Conservation (phyloP, 805 yeast species). For the Candida boidinii region DNA sequence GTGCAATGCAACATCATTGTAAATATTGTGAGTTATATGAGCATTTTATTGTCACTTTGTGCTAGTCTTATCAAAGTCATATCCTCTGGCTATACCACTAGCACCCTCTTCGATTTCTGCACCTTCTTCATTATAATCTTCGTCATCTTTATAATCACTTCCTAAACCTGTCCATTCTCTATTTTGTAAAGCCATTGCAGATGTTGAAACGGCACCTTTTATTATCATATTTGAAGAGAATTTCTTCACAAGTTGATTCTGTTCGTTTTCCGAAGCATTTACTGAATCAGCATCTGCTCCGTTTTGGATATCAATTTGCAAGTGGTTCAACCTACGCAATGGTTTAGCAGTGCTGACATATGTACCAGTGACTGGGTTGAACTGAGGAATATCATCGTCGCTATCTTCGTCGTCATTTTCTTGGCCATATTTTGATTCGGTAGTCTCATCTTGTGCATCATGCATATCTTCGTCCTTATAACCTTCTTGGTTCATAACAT, state of each 20-base stretch:
- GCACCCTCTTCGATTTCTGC: constrained; percentile 78
- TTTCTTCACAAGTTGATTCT: constrained; percentile 41
- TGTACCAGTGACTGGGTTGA: constrained; percentile 83
- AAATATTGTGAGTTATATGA: too few relatives aligned
- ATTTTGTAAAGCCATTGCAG: constrained; percentile 66
- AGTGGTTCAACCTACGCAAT: constrained; percentile 53
- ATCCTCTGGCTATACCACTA: constrained; percentile 86
- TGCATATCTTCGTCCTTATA: constrained; percentile 20
- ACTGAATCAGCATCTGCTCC: constrained; percentile 12
- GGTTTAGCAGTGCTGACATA: constrained; percentile 68
- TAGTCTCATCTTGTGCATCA: constrained; percentile 5
- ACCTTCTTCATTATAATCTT: constrained; percentile 47
- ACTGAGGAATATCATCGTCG: constrained; percentile 61
- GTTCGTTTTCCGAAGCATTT: constrained; percentile 6
- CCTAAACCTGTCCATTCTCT: constrained; percentile 88
- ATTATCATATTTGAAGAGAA: constrained; percentile 55
- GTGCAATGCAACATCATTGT: too few relatives aligned
- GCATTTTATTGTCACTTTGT: too few relatives aligned
- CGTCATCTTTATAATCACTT: constrained; percentile 53
- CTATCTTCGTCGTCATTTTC: constrained; percentile 18
- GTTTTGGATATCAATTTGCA: constrained; percentile 42
- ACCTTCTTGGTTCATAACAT: constrained; percentile 35
- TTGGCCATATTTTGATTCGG: constrained; percentile 2
- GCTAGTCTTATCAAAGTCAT: constrained; percentile 43
- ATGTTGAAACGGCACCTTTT: constrained; percentile 78